Evolutionary conservation across 2,329 filamentous ascomycete species (phyloP).

Genomic region (Xylaria sp.): DNA sequence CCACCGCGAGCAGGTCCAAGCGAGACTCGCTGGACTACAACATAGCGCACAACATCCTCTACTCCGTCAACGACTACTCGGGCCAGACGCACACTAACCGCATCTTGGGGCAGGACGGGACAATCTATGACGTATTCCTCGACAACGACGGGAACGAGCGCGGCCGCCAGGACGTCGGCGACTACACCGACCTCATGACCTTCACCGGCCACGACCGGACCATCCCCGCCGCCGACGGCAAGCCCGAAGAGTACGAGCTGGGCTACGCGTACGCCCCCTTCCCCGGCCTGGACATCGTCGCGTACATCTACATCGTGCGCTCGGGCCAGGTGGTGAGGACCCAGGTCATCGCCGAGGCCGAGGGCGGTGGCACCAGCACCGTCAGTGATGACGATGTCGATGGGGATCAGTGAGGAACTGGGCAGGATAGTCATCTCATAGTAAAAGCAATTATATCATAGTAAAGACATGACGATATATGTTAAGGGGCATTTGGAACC

Average conservation of each 20-base stretch:
- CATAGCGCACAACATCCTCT: conserved; percentile 60
- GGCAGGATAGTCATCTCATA: not conserved
- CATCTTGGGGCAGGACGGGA: conserved; percentile 57
- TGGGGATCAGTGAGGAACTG: not conserved
- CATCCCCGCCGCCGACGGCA: conserved; percentile 45
- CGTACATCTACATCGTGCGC: conserved; percentile 52
- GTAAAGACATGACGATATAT: not conserved
- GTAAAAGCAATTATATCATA: not conserved
- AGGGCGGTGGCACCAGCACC: conserved; percentile 55
- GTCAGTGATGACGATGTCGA: conserved; percentile 45
- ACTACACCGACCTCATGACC: conserved; percentile 54
- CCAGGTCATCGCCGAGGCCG: conserved; percentile 54
- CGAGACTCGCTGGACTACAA: conserved; percentile 44
- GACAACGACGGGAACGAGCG: conserved; percentile 56
- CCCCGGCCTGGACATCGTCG: conserved; percentile 47
- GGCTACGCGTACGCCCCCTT: conserved; percentile 59
- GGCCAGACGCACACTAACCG: conserved; percentile 60
- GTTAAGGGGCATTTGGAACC: not conserved
- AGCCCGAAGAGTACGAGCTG: conserved; percentile 51
- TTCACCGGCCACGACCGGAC: conserved; percentile 57
- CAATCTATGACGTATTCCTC: conserved; percentile 55
- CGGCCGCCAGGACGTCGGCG: conserved; percentile 48
- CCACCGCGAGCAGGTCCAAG: conserved; percentile 26
- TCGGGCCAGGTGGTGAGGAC: conserved; percentile 52
- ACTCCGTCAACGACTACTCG: conserved; percentile 62